Percentiles rank a stretch among this genome's conserved stretches.
These are phyloP conservation scores for Sporobolomyces phaffii DNA, from an alignment of 768 basidiomycete species.

Conservation along the genomic window DNA sequence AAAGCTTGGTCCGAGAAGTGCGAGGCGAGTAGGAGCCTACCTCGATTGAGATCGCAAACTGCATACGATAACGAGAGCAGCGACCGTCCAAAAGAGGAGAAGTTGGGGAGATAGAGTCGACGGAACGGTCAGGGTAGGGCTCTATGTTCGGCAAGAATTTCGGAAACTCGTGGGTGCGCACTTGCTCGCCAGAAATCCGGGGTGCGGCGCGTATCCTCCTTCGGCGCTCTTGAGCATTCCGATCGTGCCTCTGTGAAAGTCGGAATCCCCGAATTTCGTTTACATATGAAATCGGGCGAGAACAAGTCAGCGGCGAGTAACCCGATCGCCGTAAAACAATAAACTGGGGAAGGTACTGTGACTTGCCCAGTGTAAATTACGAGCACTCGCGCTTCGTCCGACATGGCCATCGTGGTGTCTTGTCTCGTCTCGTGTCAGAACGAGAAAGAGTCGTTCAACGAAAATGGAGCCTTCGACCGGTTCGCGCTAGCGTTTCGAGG, in stretches of 20 bases:
- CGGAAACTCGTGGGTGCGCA: slow-evolving; percentile 12
- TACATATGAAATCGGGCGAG: neutral
- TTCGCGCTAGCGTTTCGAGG: neutral
- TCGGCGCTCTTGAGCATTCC: slow-evolving; percentile 40
- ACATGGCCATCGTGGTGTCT: no score
- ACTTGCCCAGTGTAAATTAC: slow-evolving; percentile 66
- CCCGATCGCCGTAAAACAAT: no score
- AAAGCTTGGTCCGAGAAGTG: neutral
- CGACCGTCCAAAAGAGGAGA: neutral
- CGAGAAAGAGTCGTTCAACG: neutral
- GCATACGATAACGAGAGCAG: neutral
- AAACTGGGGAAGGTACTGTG: no score
- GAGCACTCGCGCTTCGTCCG: slow-evolving; percentile 72
- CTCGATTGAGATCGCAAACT: slow-evolving; percentile 20
- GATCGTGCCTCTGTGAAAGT: slow-evolving; percentile 64
- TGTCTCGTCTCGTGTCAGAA: neutral
- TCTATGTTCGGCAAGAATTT: neutral
- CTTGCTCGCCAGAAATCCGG: slow-evolving; percentile 65
- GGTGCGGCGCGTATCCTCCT: slow-evolving; percentile 58
- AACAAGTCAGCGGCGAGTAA: neutral
- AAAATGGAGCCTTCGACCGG: neutral
- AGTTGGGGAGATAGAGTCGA: neutral
- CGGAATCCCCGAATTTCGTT: neutral
- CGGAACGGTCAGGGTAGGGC: neutral
- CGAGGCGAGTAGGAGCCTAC: neutral